Conservation (phyloP, 139 green algal species). For the Chlorella sp. region DNA sequence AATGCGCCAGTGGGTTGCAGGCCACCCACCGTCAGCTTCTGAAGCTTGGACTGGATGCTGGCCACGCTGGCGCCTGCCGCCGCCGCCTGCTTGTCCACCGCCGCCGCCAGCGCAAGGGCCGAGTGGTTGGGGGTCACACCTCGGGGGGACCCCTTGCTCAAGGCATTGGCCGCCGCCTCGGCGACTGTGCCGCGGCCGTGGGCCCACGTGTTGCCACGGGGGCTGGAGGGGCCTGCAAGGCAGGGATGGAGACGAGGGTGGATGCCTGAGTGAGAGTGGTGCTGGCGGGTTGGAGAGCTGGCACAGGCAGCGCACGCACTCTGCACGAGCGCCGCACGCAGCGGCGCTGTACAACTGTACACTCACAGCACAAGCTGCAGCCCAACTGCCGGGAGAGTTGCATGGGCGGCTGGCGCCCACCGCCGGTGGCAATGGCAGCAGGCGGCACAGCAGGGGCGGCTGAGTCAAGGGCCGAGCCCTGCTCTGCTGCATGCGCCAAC, state of each 20-base stretch:
- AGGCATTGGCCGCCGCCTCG: constrained; percentile 1
- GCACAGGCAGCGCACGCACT: too few relatives aligned
- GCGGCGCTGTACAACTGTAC: too few relatives aligned
- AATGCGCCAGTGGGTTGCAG: too few relatives aligned
- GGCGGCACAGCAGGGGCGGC: neutral
- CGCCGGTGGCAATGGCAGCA: neutral
- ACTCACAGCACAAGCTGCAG: too few relatives aligned
- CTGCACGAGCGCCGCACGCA: too few relatives aligned
- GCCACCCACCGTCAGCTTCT: neutral
- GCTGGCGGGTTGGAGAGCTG: neutral
- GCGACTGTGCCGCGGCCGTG: constrained; percentile 5
- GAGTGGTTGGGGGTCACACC: constrained; percentile 27
- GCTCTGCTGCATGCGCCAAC: neutral
- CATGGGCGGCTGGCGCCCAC: too few relatives aligned
- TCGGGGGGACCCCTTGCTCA: constrained; percentile 14
- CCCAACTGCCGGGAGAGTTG: too few relatives aligned
- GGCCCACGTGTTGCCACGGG: constrained; percentile 1
- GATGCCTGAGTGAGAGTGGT: neutral
- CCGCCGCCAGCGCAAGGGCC: neutral
- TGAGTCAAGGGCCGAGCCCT: neutral
- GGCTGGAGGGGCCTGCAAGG: constrained; percentile 19
- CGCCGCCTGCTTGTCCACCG: neutral
- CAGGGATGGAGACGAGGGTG: too few relatives aligned
- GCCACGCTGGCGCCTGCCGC: neutral
- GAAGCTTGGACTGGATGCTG: neutral